A percentile compares a stretch with the other conserved stretches of the same genome.
phyloP scores from a whole-genome alignment of 176 grass and related monocot genomes.

The Musa beccarii region DNA sequence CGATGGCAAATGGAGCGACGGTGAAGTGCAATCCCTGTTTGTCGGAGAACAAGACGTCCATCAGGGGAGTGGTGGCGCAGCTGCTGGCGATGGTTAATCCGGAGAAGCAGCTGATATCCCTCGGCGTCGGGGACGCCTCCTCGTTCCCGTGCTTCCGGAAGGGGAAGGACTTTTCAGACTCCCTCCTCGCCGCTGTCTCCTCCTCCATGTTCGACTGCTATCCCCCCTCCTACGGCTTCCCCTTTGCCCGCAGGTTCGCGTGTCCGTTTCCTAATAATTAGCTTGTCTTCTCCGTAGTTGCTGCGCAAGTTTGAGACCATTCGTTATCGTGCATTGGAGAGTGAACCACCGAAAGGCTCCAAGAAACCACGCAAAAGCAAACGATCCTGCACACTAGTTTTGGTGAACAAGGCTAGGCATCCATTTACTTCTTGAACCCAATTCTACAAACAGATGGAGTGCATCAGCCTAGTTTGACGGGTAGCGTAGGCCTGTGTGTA shows the following conservation, averaged over 20 bases:
- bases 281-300: not conserved
- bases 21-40: slow-evolving; percentile 60
- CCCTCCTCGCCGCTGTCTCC: slow-evolving; percentile 30
- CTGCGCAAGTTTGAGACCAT: too few species aligned
- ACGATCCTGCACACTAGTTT: too few species aligned
- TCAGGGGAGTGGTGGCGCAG: slow-evolving; percentile 54
- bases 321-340: too few species aligned
- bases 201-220: slow-evolving; percentile 69
- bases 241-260: slow-evolving; percentile 54
- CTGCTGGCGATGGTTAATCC: slow-evolving; percentile 21
- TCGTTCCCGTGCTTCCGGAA: slow-evolving; percentile 54
- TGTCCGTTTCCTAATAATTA: not conserved
- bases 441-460: too few species aligned
- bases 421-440: too few species aligned
- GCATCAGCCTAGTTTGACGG: too few species aligned
- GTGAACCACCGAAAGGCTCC: too few species aligned
- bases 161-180: slow-evolving; percentile 41
- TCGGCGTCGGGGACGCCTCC: slow-evolving; percentile 84
- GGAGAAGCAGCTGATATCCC: slow-evolving; percentile 44
- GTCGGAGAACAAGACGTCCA: slow-evolving; percentile 48
- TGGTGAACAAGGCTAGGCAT: too few species aligned
- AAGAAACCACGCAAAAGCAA: too few species aligned
- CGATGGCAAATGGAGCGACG: not conserved
- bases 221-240: slow-evolving; percentile 55
- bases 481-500: too few species aligned